Percentiles rank a stretch among this genome's conserved stretches.
Conservation (phyloP, 768 basidiomycete species). For the Glaciozyma antarctica region DNA sequence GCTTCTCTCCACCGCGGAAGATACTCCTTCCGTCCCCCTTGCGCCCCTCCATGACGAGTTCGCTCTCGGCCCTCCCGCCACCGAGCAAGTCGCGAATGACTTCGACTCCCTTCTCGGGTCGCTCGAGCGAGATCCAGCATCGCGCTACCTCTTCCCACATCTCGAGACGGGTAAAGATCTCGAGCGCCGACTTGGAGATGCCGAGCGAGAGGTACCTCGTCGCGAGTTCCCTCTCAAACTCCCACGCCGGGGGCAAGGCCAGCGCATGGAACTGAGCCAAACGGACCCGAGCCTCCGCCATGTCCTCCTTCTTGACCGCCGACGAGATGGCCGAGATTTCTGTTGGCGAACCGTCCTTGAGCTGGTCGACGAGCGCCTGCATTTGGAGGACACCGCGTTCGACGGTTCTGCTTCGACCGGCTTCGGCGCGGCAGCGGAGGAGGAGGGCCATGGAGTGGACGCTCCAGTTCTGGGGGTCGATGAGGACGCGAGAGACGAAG, state of each 20-base stretch:
- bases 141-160: constrained; percentile 97
- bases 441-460: constrained; percentile 93
- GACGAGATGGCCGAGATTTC: constrained; percentile 29
- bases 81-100: constrained; percentile 79
- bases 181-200: constrained; percentile 78
- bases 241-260: constrained; percentile 81
- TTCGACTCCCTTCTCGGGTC: constrained; percentile 61
- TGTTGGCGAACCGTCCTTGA: constrained; percentile 35
- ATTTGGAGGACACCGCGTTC: constrained; percentile 87
- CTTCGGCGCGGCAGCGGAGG: constrained; percentile 81
- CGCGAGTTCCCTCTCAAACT: constrained; percentile 83
- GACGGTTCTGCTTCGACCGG: constrained; percentile 77
- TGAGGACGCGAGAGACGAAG: constrained; percentile 78
- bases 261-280: constrained; percentile 70
- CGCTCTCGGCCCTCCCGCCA: constrained; percentile 74
- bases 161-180: constrained; percentile 85
- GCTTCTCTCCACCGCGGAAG: constrained; percentile 50
- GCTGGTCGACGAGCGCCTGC: constrained; percentile 91
- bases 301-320: constrained; percentile 38
- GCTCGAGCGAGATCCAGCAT: constrained; percentile 75
- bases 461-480: constrained; percentile 88
- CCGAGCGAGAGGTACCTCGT: constrained; percentile 72
- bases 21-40: constrained; percentile 30
- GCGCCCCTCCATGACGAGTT: constrained; percentile 52
- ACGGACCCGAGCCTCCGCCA: constrained; percentile 63